A percentile compares a stretch with the other conserved stretches of the same genome.
These are phyloP conservation scores for Sarcomyxa edulis DNA, from an alignment of 768 basidiomycete genomes.

Conservation along the genomic window DNA sequence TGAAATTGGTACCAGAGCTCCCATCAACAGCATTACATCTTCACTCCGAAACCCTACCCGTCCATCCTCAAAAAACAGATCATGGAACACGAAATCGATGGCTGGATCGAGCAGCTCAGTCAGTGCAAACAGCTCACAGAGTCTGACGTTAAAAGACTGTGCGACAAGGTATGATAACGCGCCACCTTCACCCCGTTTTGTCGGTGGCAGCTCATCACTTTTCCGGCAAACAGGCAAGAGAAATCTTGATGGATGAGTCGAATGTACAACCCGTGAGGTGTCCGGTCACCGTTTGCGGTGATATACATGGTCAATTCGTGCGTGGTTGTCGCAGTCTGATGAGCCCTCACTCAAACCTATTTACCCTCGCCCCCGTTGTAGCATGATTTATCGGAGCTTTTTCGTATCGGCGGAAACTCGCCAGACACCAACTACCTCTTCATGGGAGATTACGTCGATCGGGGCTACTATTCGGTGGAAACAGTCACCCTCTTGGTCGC, in stretches of 20 bases:
- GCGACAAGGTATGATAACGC: constrained; percentile 84
- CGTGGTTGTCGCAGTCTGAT: constrained; percentile 33
- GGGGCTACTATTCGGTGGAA: constrained; percentile 99
- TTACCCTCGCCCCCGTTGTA: constrained; percentile 28
- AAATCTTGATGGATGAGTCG: constrained; percentile 98
- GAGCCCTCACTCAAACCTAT: background rate
- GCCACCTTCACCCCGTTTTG: constrained; percentile 11
- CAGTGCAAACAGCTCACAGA: constrained; percentile 97
- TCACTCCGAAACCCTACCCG: constrained; percentile 22
- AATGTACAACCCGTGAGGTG: constrained; percentile 98
- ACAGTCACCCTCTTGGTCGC: constrained; percentile 97
- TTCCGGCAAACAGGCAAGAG: constrained; percentile 67
- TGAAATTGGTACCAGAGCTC: constrained; percentile 23
- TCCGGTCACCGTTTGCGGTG: constrained; percentile 98
- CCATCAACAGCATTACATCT: constrained; percentile 29
- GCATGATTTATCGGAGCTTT: constrained; percentile 99
- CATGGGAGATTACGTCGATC: constrained; percentile 99
- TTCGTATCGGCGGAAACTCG: constrained; percentile 97
- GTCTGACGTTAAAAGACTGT: constrained; percentile 92
- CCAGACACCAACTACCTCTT: constrained; percentile 99
- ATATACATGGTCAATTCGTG: constrained; percentile 99
- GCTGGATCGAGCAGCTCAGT: constrained; percentile 94
- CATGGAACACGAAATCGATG: constrained; percentile 83
- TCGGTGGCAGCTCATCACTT: constrained; percentile 10
- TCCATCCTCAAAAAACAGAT: constrained; percentile 22